Evolutionary conservation across 2,329 filamentous ascomycete species (phyloP).

Genomic region (Trichoderma harzianum): DNA sequence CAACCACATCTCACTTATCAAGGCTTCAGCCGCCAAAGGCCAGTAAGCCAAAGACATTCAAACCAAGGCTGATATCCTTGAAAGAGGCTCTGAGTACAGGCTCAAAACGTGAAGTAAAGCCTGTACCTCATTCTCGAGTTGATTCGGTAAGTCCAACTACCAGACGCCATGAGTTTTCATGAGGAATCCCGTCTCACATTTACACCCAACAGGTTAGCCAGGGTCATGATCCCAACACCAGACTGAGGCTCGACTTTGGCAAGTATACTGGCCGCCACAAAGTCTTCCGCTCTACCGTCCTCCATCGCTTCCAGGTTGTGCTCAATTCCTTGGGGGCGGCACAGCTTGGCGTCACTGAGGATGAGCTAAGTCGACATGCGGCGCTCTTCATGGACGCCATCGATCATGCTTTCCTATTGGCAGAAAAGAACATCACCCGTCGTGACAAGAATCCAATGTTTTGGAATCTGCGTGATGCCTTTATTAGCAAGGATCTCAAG

Average conservation of each 20-base stretch:
- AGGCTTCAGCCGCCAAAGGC: neutral
- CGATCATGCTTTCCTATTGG: conserved; percentile 44
- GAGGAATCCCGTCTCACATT: neutral
- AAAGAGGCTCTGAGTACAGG: neutral
- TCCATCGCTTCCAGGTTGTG: conserved; percentile 36
- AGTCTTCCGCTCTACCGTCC: conserved; percentile 34
- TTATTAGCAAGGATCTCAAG: conserved; percentile 48
- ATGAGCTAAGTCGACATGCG: conserved; percentile 44
- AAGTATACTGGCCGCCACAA: conserved; percentile 30
- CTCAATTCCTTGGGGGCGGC: conserved; percentile 29
- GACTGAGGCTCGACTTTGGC: conserved; percentile 27
- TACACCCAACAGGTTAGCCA: conserved; percentile 28
- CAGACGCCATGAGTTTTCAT: neutral
- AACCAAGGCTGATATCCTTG: neutral
- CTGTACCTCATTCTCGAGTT: conserved; percentile 21
- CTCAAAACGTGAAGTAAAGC: conserved; percentile 1
- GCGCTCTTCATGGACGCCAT: conserved; percentile 45
- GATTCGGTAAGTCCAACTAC: conserved; percentile 26
- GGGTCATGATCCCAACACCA: conserved; percentile 35
- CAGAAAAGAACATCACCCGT: conserved; percentile 36
- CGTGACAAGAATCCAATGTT: conserved; percentile 52
- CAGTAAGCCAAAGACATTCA: neutral
- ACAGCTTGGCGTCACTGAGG: conserved; percentile 28
- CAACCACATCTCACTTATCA: conserved; percentile 24
- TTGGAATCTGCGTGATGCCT: conserved; percentile 57